These are phyloP conservation scores for Beauveria bassiana DNA, from an alignment of 2,329 filamentous ascomycete species.

Conservation along the genomic window DNA sequence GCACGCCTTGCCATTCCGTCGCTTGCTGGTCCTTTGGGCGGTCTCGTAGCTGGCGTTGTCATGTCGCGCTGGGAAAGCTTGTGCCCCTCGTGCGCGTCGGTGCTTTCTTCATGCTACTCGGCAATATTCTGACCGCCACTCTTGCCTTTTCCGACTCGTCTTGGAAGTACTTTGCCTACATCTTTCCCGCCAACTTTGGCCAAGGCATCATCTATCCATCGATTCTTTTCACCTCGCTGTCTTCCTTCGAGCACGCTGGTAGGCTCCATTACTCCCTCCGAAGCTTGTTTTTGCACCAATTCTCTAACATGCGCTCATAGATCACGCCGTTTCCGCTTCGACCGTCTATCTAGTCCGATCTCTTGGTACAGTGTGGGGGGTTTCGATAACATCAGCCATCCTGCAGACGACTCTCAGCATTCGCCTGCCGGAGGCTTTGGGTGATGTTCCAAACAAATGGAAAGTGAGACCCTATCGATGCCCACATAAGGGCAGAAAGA, in stretches of 20 bases:
- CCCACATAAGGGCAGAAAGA: not conserved
- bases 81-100: slow-evolving; percentile 44
- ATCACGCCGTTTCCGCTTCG: slow-evolving; percentile 55
- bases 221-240: slow-evolving; percentile 53
- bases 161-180: slow-evolving; percentile 49
- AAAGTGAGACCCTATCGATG: slow-evolving; percentile 37
- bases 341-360: slow-evolving; percentile 58
- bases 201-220: slow-evolving; percentile 53
- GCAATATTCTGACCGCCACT: slow-evolving; percentile 43
- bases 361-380: slow-evolving; percentile 56
- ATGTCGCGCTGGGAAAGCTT: slow-evolving; percentile 49
- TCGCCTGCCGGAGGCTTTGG: slow-evolving; percentile 44
- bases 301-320: slow-evolving; percentile 23
- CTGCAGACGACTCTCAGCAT: slow-evolving; percentile 53
- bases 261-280: slow-evolving; percentile 14
- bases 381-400: slow-evolving; percentile 54
- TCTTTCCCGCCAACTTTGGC: slow-evolving; percentile 51
- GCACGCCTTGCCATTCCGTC: slow-evolving; percentile 57
- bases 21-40: slow-evolving; percentile 49
- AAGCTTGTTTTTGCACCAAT: not conserved
- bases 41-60: slow-evolving; percentile 47
- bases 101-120: slow-evolving; percentile 42
- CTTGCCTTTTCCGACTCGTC: slow-evolving; percentile 41
- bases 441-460: slow-evolving; percentile 48
- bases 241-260: slow-evolving; percentile 55